Percentiles rank a stretch among this genome's conserved stretches.
These are phyloP conservation scores for Ceratobasidium sp. DNA, from an alignment of 1,284 basidiomycete species.

Conservation along the genomic window DNA sequence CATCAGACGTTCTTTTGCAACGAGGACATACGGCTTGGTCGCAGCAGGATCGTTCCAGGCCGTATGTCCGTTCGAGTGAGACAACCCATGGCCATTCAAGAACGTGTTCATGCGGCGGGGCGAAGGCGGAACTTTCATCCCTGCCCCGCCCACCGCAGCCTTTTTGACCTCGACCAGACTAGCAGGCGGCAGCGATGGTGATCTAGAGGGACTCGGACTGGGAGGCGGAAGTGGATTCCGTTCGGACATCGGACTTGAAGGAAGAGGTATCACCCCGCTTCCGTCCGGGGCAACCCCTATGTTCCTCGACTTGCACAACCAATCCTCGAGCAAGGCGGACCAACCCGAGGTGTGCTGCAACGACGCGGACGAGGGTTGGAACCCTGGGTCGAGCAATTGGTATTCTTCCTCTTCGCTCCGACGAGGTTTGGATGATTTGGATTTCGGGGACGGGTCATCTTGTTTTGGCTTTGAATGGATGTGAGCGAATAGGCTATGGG, in stretches of 20 bases:
- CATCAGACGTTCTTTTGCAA: constrained; percentile 87
- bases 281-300: not conserved
- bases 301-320: constrained; percentile 59
- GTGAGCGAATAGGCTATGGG: not conserved
- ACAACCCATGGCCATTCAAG: constrained; percentile 39
- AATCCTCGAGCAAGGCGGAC: constrained; percentile 76
- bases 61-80: constrained; percentile 51
- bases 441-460: constrained; percentile 6
- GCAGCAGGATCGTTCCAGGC: constrained; percentile 49
- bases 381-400: not conserved
- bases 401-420: constrained; percentile 35
- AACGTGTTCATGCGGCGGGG: constrained; percentile 32
- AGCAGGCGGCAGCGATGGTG: constrained; percentile 39
- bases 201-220: constrained; percentile 28
- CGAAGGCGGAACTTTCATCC: not conserved
- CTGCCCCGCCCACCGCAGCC: not conserved
- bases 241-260: constrained; percentile 23
- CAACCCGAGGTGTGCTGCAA: constrained; percentile 57
- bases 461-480: not conserved
- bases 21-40: constrained; percentile 74
- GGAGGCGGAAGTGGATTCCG: not conserved
- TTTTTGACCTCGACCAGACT: not conserved
- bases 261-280: not conserved
- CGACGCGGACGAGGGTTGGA: not conserved
- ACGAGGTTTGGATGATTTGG: constrained; percentile 4